Evolutionary conservation across 352 stramenopile genomes (phyloP).

Genomic region (Pythium insidiosum): DNA sequence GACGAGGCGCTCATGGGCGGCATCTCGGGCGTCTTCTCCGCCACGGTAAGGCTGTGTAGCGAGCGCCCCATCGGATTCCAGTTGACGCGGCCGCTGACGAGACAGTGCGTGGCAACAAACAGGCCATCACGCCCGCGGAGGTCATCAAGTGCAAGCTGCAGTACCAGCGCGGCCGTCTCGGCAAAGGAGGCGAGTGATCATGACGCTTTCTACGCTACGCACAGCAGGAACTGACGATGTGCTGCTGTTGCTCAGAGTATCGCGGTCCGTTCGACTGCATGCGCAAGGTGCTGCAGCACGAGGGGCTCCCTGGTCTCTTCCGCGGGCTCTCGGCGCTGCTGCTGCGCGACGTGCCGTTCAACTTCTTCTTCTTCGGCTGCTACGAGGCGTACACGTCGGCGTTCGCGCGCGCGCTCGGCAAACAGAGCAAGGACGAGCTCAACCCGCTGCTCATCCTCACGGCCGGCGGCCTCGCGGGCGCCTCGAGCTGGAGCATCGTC

Average conservation of each 20-base stretch:
- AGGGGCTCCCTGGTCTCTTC: slow-evolving; percentile 63
- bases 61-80: too few species aligned
- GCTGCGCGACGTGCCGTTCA: slow-evolving; percentile 85
- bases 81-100: too few species aligned
- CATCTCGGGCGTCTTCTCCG: slow-evolving; percentile 77
- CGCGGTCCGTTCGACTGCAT: slow-evolving; percentile 61
- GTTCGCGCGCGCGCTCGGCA: slow-evolving; percentile 31
- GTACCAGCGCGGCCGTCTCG: slow-evolving; percentile 58
- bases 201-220: too few species aligned
- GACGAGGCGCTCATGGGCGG: slow-evolving; percentile 81
- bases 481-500: slow-evolving; percentile 78
- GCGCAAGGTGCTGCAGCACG: slow-evolving; percentile 45
- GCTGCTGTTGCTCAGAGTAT: too few species aligned
- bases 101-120: too few species aligned
- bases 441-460: slow-evolving; percentile 63
- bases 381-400: slow-evolving; percentile 71
- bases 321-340: slow-evolving; percentile 77
- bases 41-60: slow-evolving; percentile 48
- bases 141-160: slow-evolving; percentile 85
- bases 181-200: too few species aligned
- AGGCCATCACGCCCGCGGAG: slow-evolving; percentile 81
- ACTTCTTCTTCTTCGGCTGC: slow-evolving; percentile 86
- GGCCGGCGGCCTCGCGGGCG: slow-evolving; percentile 65
- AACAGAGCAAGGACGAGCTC: slow-evolving; percentile 66
- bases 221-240: too few species aligned